These are phyloP conservation scores for Phytopythium delawarense DNA, from an alignment of 352 stramenopile species.

Conservation along the genomic window DNA sequence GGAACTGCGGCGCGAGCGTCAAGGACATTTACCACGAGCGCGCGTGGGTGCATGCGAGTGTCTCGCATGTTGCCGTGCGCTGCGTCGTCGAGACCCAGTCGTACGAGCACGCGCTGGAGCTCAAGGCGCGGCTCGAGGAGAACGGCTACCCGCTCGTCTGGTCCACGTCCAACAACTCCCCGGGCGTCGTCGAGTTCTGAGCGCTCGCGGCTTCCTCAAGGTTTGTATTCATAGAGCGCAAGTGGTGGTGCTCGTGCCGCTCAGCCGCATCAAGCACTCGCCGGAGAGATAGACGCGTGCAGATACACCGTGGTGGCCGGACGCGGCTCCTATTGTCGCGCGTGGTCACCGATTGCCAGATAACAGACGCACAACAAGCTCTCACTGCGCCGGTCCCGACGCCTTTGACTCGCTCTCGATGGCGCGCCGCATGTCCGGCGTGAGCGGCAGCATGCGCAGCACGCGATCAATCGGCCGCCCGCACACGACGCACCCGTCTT, in stretches of 20 bases:
- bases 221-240: background rate
- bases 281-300: background rate
- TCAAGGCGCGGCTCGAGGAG: slow-evolving; percentile 84
- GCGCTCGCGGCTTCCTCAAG: background rate
- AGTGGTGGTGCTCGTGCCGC: background rate
- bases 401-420: slow-evolving; percentile 21
- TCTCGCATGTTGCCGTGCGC: slow-evolving; percentile 95
- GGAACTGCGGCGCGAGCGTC: slow-evolving; percentile 87
- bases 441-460: slow-evolving; percentile 67
- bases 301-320: background rate
- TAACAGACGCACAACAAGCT: background rate
- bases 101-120: slow-evolving; percentile 87
- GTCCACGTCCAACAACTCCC: slow-evolving; percentile 26
- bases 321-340: background rate
- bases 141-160: slow-evolving; percentile 88
- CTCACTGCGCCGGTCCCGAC: background rate
- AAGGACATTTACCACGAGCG: slow-evolving; percentile 98
- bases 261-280: background rate
- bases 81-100: slow-evolving; percentile 95
- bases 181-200: slow-evolving; percentile 25
- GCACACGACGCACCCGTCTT: slow-evolving; percentile 65
- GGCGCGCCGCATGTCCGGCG: slow-evolving; percentile 35
- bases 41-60: slow-evolving; percentile 93
- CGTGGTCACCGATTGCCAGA: background rate
- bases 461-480: slow-evolving; percentile 76